Evolutionary conservation across 2,329 filamentous ascomycete genomes (phyloP).

Genomic region (Nigrospora osmanthi): DNA sequence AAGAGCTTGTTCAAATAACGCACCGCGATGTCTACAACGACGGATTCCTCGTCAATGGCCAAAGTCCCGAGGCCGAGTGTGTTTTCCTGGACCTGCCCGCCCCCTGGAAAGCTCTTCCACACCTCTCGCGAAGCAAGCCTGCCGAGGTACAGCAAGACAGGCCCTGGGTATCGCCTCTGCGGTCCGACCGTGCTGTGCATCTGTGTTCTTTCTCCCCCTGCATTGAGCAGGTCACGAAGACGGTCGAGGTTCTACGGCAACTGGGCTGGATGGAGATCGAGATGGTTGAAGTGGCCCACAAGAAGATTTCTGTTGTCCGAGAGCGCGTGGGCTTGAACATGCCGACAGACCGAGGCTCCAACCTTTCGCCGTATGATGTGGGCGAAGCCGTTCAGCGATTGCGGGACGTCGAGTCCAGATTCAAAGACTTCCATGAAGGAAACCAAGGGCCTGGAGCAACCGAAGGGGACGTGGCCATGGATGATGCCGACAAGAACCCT

Average conservation of each 20-base stretch:
- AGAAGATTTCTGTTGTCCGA: constrained; percentile 71
- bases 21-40: constrained; percentile 73
- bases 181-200: constrained; percentile 63
- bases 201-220: constrained; percentile 96
- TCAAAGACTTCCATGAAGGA: constrained; percentile 52
- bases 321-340: constrained; percentile 68
- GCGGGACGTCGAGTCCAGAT: constrained; percentile 63
- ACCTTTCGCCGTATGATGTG: constrained; percentile 64
- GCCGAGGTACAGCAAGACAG: constrained; percentile 13
- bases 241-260: constrained; percentile 70
- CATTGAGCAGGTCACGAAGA: constrained; percentile 90
- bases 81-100: constrained; percentile 76
- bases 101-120: constrained; percentile 71
- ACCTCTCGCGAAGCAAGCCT: constrained; percentile 54
- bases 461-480: constrained; percentile 31
- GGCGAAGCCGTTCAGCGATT: constrained; percentile 70
- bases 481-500: constrained; percentile 22
- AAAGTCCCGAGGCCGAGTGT: constrained; percentile 57
- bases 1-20: constrained; percentile 60
- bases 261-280: constrained; percentile 86
- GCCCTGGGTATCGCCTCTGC: constrained; percentile 54
- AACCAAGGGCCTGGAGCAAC: constrained; percentile 18
- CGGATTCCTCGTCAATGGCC: constrained; percentile 58
- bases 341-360: constrained; percentile 60
- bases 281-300: constrained; percentile 84